Conservation (phyloP, 1,139 yeast genomes). For the Nakaseomyces kungkrabaensis region DNA sequence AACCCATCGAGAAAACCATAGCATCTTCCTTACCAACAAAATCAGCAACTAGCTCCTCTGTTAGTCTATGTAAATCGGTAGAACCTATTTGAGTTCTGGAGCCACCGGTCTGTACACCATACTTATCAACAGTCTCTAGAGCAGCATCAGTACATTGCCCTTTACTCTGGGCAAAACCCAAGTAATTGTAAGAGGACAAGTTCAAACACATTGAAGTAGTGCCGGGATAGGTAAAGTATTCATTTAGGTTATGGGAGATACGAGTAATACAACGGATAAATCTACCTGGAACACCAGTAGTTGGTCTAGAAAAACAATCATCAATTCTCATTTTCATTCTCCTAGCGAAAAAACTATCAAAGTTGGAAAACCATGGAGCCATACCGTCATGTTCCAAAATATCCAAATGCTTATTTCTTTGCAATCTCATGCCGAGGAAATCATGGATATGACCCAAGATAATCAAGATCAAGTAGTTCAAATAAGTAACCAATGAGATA, state of each 20-base stretch:
- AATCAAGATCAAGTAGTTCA: slow-evolving; percentile 73
- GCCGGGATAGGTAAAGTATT: slow-evolving; percentile 59
- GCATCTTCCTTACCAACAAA: slow-evolving; percentile 91
- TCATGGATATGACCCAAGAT: slow-evolving; percentile 86
- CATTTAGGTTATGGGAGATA: slow-evolving; percentile 49
- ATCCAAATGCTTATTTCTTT: slow-evolving; percentile 53
- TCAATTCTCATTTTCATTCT: slow-evolving; percentile 83
- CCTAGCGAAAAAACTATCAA: slow-evolving; percentile 88
- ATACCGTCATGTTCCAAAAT: slow-evolving; percentile 76
- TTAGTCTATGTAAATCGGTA: slow-evolving; percentile 58
- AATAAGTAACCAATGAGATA: slow-evolving; percentile 69
- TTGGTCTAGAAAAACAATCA: slow-evolving; percentile 92
- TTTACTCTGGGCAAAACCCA: slow-evolving; percentile 93
- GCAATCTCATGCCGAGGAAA: slow-evolving; percentile 68
- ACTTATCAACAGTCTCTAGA: slow-evolving; percentile 47
- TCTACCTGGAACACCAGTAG: slow-evolving; percentile 96
- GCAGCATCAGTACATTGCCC: slow-evolving; percentile 87
- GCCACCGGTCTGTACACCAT: slow-evolving; percentile 74
- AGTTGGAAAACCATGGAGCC: slow-evolving; percentile 93
- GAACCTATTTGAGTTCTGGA: slow-evolving; percentile 71
- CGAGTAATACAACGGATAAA: slow-evolving; percentile 74
- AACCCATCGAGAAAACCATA: slow-evolving; percentile 83
- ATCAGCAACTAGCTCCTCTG: slow-evolving; percentile 71
- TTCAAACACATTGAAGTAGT: slow-evolving; percentile 69
- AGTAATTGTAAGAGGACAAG: slow-evolving; percentile 81